A percentile compares a stretch with the other conserved stretches of the same genome.
Conservation (phyloP, 2,329 filamentous ascomycete genomes). For the Helminthosporium solani region DNA sequence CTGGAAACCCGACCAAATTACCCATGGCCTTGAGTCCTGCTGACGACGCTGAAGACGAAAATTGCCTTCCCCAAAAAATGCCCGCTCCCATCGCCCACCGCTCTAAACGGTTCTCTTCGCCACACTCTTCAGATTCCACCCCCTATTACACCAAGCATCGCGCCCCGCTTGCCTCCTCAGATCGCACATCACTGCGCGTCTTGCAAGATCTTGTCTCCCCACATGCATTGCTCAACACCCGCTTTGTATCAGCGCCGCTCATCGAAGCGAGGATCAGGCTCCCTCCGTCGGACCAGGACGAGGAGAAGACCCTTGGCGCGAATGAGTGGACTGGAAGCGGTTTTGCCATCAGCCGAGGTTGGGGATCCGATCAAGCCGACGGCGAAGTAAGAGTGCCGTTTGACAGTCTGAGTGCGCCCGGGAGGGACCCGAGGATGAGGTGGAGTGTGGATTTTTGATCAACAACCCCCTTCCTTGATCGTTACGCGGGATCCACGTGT, state of each 20-base stretch:
- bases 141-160: conserved; percentile 25
- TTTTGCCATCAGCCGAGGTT: conserved; percentile 20
- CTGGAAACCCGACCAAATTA: conserved; percentile 14
- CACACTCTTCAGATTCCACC: conserved; percentile 25
- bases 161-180: conserved; percentile 34
- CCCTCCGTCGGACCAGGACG: conserved; percentile 33
- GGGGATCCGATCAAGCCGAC: conserved; percentile 21
- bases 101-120: conserved; percentile 13
- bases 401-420: conserved; percentile 33
- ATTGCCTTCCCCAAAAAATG: conserved; percentile 14
- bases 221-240: conserved; percentile 33
- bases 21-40: conserved; percentile 3
- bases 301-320: conserved; percentile 20
- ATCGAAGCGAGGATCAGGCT: conserved; percentile 42
- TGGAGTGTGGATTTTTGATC: conserved; percentile 48
- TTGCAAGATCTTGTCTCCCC: conserved; percentile 44
- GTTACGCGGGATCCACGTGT: background rate
- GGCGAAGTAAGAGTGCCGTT: conserved; percentile 29
- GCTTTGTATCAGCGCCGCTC: conserved; percentile 41
- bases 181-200: conserved; percentile 41
- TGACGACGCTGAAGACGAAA: conserved; percentile 23
- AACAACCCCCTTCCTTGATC: background rate
- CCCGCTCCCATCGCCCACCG: conserved; percentile 15
- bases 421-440: conserved; percentile 40
- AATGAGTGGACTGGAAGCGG: conserved; percentile 20